phyloP scores from a whole-genome alignment of 306 rosid species.

The Ormosia emarginata region DNA sequence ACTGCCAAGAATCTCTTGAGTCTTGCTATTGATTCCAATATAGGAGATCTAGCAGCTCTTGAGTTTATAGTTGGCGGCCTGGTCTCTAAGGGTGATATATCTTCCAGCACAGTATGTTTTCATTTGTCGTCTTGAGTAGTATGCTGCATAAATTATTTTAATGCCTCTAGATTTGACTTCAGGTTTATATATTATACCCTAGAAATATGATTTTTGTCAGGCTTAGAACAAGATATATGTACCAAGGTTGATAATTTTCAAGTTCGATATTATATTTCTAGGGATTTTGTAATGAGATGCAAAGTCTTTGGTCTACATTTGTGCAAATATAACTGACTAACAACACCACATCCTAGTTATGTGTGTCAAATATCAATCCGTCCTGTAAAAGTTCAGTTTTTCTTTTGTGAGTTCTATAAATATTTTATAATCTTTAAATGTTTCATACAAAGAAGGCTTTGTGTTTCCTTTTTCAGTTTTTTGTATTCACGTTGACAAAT shows the following conservation, averaged over 20 bases:
- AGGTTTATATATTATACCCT: not conserved
- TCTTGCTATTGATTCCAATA: constrained; percentile 82
- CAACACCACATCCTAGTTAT: not conserved
- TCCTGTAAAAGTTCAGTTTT: not conserved
- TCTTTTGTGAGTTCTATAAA: not conserved
- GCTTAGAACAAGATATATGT: not conserved
- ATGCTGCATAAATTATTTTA: constrained; percentile 7
- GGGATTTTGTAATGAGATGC: not conserved
- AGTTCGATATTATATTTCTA: not conserved
- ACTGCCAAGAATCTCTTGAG: constrained; percentile 73
- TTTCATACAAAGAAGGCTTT: constrained; percentile 5
- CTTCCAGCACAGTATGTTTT: constrained; percentile 74
- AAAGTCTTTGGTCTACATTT: not conserved
- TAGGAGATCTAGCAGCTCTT: constrained; percentile 92
- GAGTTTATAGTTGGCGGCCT: constrained; percentile 79
- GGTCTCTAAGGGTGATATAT: constrained; percentile 87
- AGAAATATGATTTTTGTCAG: not conserved
- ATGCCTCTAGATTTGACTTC: constrained; percentile 8
- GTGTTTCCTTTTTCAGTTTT: not conserved
- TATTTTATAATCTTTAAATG: not conserved
- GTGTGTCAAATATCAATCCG: not conserved
- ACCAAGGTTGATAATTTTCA: not conserved
- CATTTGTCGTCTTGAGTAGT: not conserved
- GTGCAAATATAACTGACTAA: not conserved
- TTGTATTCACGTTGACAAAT: not conserved